Evolutionary conservation across 208 protist species (phyloP).

Genomic region (Leishmania arabica): DNA sequence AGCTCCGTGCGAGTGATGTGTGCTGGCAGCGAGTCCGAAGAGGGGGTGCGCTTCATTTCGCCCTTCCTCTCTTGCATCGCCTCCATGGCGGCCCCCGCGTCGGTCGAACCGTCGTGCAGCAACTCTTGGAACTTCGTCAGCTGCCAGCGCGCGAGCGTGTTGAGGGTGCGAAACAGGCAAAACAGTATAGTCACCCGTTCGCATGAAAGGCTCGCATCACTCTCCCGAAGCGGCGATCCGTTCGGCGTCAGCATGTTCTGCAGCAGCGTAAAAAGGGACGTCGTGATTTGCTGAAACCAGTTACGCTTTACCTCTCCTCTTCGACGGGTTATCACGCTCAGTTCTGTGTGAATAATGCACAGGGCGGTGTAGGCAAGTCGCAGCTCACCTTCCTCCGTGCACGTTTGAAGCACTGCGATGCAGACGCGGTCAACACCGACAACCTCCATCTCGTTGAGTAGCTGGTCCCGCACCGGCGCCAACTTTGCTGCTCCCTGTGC

Average conservation of each 20-base stretch:
- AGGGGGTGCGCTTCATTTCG: constrained; percentile 2
- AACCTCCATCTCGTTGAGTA: constrained; percentile 69
- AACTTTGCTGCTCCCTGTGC: constrained; percentile 40
- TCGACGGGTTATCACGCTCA: constrained; percentile 45
- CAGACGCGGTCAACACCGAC: constrained; percentile 65
- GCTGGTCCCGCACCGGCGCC: constrained; percentile 52
- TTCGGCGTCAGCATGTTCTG: constrained; percentile 76
- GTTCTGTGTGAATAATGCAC: constrained; percentile 50
- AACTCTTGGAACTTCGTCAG: constrained; percentile 68
- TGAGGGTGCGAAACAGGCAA: constrained; percentile 66
- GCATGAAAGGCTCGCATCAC: constrained; percentile 31
- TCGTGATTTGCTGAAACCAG: constrained; percentile 57
- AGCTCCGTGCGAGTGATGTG: constrained; percentile 76
- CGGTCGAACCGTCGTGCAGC: constrained; percentile 44
- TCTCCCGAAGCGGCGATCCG: constrained; percentile 30
- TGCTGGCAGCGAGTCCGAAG: constrained; percentile 10
- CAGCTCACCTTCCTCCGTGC: constrained; percentile 50
- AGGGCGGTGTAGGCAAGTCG: constrained; percentile 65
- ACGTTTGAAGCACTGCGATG: constrained; percentile 55
- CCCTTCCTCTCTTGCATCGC: constrained; percentile 20
- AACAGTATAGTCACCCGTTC: constrained; percentile 65
- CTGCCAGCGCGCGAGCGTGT: constrained; percentile 80
- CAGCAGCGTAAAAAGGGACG: constrained; percentile 67
- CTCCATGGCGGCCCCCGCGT: constrained; percentile 12
- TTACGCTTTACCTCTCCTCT: constrained; percentile 47